phyloP scores from a whole-genome alignment of 148 eudicot species.

The Fallopia convolvulus region DNA sequence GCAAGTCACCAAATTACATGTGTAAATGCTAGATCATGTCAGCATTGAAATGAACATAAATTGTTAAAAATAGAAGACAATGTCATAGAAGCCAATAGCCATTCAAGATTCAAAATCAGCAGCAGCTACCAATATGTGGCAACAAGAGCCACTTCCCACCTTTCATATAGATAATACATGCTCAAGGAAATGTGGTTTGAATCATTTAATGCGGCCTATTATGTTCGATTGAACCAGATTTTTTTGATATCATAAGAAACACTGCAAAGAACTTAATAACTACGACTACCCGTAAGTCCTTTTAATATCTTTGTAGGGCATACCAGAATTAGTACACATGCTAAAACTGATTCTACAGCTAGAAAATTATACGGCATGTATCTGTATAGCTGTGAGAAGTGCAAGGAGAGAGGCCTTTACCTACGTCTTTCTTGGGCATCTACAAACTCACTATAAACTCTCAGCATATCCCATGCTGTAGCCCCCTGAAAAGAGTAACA shows the following conservation, averaged over 20 bases:
- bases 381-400: background rate
- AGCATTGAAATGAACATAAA: background rate
- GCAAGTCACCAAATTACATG: background rate
- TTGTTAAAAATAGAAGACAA: background rate
- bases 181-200: background rate
- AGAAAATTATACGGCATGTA: background rate
- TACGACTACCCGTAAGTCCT: background rate
- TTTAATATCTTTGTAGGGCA: background rate
- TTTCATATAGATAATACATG: background rate
- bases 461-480: conserved; percentile 95
- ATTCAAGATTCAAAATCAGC: background rate
- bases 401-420: conserved; percentile 26
- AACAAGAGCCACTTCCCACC: background rate
- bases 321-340: background rate
- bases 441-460: conserved; percentile 61
- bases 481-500: conserved; percentile 51
- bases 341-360: background rate
- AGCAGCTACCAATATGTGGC: background rate
- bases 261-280: background rate
- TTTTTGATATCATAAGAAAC: background rate
- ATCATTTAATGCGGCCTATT: background rate
- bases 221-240: background rate
- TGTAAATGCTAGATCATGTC: background rate
- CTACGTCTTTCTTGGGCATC: conserved; percentile 83
- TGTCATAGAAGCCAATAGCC: background rate